Conservation (phyloP, 2,329 filamentous ascomycete species). For the Xylaria sp. region DNA sequence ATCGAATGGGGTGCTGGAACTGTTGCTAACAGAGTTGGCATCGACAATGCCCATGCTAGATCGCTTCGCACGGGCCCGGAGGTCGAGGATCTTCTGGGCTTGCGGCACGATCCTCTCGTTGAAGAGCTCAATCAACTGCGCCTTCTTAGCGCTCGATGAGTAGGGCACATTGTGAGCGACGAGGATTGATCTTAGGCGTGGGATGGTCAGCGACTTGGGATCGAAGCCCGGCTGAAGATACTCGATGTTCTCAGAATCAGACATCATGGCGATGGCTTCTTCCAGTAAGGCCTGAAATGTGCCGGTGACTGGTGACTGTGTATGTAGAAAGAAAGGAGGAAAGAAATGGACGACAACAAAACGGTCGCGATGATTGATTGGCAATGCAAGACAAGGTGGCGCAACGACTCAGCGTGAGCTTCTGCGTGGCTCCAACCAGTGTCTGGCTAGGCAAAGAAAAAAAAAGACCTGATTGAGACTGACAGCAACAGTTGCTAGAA, state of each 20-base stretch:
- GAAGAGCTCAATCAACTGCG: slow-evolving; percentile 79
- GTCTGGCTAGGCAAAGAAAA: not conserved
- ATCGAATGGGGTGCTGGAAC: slow-evolving; percentile 49
- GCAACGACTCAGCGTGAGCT: not conserved
- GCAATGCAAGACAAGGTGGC: slow-evolving; percentile 3
- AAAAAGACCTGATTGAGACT: not conserved
- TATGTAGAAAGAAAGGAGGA: not conserved
- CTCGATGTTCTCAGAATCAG: slow-evolving; percentile 61
- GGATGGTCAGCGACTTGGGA: slow-evolving; percentile 74
- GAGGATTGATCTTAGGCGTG: slow-evolving; percentile 82
- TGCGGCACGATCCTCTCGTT: slow-evolving; percentile 72
- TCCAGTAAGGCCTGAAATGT: not conserved
- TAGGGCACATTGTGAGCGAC: slow-evolving; percentile 84
- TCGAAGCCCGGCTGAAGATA: slow-evolving; percentile 89
- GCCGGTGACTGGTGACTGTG: not conserved
- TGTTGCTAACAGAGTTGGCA: slow-evolving; percentile 60
- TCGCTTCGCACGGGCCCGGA: slow-evolving; percentile 73
- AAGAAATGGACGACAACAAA: not conserved
- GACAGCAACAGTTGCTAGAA: not conserved
- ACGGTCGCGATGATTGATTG: not conserved
- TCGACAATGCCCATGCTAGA: slow-evolving; percentile 80
- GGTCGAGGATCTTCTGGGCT: slow-evolving; percentile 67
- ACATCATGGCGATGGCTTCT: slow-evolving; percentile 40
- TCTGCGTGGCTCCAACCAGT: not conserved
- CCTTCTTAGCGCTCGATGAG: slow-evolving; percentile 85